These are phyloP conservation scores for Entamoeba histolytica DNA, from an alignment of 208 protist species.

Conservation along the genomic window DNA sequence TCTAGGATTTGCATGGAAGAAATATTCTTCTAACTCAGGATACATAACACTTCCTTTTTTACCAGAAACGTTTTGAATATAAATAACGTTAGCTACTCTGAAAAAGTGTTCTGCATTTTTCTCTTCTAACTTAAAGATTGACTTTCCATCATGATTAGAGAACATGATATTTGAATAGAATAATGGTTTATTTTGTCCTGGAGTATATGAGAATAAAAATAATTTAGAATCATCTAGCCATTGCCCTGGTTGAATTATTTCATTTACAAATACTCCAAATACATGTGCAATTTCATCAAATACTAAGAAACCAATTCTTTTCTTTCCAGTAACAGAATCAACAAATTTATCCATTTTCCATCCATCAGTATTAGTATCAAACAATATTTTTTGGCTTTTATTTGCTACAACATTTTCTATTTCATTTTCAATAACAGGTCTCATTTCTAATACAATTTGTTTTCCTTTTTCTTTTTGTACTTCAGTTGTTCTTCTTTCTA, in stretches of 20 bases:
- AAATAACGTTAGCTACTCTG: neutral
- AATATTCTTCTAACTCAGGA: neutral
- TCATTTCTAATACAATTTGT: neutral
- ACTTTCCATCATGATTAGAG: neutral
- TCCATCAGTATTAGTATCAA: neutral
- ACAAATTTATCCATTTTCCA: neutral
- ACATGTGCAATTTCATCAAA: neutral
- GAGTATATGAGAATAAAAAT: neutral
- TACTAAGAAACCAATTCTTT: neutral
- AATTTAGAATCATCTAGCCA: neutral
- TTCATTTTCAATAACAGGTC: neutral
- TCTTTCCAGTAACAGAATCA: neutral
- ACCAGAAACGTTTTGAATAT: neutral
- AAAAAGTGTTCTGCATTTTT: neutral
- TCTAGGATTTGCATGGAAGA: neutral
- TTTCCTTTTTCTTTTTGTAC: neutral
- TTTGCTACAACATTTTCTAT: neutral
- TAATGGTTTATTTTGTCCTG: neutral
- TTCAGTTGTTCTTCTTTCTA: neutral
- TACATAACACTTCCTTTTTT: neutral
- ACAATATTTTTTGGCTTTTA: neutral
- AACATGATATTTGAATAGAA: neutral
- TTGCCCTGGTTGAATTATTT: neutral
- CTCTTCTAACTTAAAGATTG: neutral
- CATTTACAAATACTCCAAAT: neutral